Evolutionary conservation across 148 eudicot species (phyloP), one percentile per base, ranked within the genome.

Genomic region (Chenopodium album): DNA sequence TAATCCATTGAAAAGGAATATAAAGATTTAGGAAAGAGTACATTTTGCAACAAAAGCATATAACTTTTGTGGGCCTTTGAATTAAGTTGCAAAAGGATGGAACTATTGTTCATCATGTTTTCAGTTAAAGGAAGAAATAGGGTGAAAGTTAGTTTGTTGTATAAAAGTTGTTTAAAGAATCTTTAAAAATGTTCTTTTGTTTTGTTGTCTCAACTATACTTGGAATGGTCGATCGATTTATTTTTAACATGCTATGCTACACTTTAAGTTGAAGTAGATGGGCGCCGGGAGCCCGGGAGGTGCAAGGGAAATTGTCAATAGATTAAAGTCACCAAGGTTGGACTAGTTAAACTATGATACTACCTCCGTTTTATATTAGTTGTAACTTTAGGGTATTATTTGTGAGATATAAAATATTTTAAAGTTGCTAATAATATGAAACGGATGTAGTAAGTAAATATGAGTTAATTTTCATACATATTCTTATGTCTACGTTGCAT

Each of bases 31-130:
- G 10, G 22, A 47, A 73, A 46, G 52, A 71, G 52, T 71, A 19
- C 20, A 71, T 71, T 72, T 72, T 20, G 54, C 54, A 72, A 46
- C 75, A 72, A 72, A 72, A 46, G 75, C 22, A 19, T 34, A 31
- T 56, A 14, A 17, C 5, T 56, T 10, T 26, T 37, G 74, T 41
- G 74, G 52, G 74, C 26, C 74, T 9, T 7, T 14, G 46, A 71
- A 9, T 71, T 31, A 22, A 54, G 50, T 73, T 47, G 9, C 29
- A 50, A 74, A 74, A 71, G 47, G 46, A 3, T 34, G 54, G 26
- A 52, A 74, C 37, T 74, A 4, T 50, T 50, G 34, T 50, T 74
- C 77, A 74, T 74, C 63, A 74, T 74, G 63, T 74, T 50, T 48
- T 74, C 23, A 37, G 37, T 34, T 52, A 50, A 29, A 74, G 17